Evolutionary conservation across 2,329 filamentous ascomycete genomes (phyloP), one percentile per base, ranked within the genome.

Genomic region (Aspergillus sp.): DNA sequence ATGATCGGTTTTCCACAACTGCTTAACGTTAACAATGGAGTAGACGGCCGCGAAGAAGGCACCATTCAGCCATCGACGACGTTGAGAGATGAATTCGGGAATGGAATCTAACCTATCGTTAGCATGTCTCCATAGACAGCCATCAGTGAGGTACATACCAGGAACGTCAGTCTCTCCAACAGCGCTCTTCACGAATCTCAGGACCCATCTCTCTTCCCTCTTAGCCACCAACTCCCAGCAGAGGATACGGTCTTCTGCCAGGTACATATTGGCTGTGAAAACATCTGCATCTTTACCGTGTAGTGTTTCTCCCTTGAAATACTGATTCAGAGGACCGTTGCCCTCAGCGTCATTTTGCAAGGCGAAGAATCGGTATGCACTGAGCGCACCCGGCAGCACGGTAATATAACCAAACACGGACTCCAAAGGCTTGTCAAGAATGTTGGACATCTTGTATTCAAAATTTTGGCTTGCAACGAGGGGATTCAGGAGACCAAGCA

Each of bases 381-480:
- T 96, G 52, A 99, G 83, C 0, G 95, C 95, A 75, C 95, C 96
- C 0, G 95, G 96, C 63, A 99, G 79, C 66, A 99, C 95, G 5
- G 93, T 98, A 66, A 99, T 99, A 72, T 98, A 99, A 2, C 95
- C 95, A 73, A 99, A 99, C 0, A 96, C 93, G 0, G 91, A 96
- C 74, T 99, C 95, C 2, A 99, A 80, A 0, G 95, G 95, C 75
- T 99, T 99, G 73, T 99, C 95, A 24, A 99, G 82, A 68, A 99
- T 99, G 68, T 99, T 99, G 41, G 92, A 96, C 91, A 99, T 97
- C 76, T 99, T 99, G 81, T 99, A 99, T 79, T 99, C 95, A 65
- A 99, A 99, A 73, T 99, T 99, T 69, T 99, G 95, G 45, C 92
- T 96, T 0, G 95, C 95, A 15, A 99, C 93, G 5, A 99, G 81